Conservation (phyloP, 78 protist genomes). For the Emiliania huxleyi region DNA sequence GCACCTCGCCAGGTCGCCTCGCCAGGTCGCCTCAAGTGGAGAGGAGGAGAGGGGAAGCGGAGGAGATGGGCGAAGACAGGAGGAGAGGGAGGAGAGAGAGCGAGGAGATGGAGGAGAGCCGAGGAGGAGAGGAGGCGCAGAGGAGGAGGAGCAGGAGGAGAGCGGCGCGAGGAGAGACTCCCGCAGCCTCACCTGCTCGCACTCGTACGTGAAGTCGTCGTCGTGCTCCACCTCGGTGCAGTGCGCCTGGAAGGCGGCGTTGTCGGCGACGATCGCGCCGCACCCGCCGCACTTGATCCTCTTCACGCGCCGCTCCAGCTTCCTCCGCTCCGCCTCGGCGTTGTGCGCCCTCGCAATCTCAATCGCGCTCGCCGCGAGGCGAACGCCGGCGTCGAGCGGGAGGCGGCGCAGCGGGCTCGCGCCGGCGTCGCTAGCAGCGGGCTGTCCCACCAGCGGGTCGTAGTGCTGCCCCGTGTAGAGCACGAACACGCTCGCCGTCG, state of each 20-base stretch:
- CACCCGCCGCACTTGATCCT: neutral
- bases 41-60: too few relatives aligned
- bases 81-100: too few relatives aligned
- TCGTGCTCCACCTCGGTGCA: neutral
- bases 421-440: neutral
- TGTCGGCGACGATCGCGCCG: neutral
- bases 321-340: neutral
- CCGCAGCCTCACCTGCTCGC: too few relatives aligned
- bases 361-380: neutral
- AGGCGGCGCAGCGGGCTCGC: neutral
- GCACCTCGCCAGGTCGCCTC: too few relatives aligned
- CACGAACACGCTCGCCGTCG: neutral
- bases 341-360: neutral
- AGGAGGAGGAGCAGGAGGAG: too few relatives aligned
- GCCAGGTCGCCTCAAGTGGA: too few relatives aligned
- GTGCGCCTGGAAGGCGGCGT: neutral
- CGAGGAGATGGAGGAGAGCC: too few relatives aligned
- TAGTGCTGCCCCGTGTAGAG: constrained; percentile 4
- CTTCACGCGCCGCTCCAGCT: neutral
- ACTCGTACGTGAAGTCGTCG: neutral
- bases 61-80: too few relatives aligned
- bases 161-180: too few relatives aligned
- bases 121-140: too few relatives aligned
- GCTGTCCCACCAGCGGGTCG: neutral
- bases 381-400: neutral